Conservation (phyloP, 768 basidiomycete genomes). For the Collybia mongolica region DNA sequence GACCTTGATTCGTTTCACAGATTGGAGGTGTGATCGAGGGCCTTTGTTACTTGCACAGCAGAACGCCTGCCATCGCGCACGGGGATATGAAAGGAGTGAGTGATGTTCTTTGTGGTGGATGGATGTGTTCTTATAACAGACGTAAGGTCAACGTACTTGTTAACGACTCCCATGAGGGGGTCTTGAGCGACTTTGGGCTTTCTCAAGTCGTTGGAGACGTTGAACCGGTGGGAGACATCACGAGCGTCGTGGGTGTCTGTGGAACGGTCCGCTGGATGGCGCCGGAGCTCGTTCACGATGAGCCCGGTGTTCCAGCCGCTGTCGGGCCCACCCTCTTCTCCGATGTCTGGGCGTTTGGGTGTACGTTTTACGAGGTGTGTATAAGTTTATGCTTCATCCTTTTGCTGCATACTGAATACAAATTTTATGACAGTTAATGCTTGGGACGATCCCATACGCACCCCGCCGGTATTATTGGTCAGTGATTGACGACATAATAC, state of each 20-base stretch:
- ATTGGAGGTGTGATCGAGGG: slow-evolving; percentile 41
- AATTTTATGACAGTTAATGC: too few relatives aligned
- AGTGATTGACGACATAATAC: too few relatives aligned
- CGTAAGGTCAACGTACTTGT: slow-evolving; percentile 44
- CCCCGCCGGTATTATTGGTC: too few relatives aligned
- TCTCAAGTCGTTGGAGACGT: slow-evolving; percentile 29
- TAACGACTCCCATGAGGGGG: slow-evolving; percentile 34
- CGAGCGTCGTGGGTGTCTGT: slow-evolving; percentile 21
- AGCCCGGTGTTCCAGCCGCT: slow-evolving; percentile 11
- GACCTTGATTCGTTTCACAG: slow-evolving; percentile 18
- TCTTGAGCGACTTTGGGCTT: slow-evolving; percentile 45
- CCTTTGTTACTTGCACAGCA: slow-evolving; percentile 41
- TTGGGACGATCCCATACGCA: too few relatives aligned
- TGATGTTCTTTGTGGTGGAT: not conserved
- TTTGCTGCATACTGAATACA: too few relatives aligned
- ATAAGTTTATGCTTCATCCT: not conserved
- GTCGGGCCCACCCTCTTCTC: slow-evolving; percentile 13
- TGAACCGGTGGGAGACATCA: slow-evolving; percentile 20
- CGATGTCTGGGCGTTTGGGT: slow-evolving; percentile 35
- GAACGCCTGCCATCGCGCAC: slow-evolving; percentile 32
- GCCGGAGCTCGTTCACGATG: slow-evolving; percentile 24
- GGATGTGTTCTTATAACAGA: not conserved
- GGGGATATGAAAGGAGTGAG: slow-evolving; percentile 29
- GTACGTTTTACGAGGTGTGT: slow-evolving; percentile 30
- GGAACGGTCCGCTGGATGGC: slow-evolving; percentile 33